Conservation (phyloP, 2,329 filamentous ascomycete genomes). For the Aspergillus sp. region DNA sequence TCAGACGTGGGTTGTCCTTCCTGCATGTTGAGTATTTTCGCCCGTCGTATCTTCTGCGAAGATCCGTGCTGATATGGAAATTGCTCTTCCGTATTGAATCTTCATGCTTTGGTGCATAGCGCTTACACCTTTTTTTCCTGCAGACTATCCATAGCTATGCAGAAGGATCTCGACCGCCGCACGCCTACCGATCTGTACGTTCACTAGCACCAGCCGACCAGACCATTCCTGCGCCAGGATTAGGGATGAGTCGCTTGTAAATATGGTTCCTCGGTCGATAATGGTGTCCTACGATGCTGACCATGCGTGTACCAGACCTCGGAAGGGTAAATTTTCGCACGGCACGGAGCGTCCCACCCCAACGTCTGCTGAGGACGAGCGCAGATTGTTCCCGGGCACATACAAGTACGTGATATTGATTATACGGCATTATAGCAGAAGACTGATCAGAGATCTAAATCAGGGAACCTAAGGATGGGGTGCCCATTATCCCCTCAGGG, state of each 20-base stretch:
- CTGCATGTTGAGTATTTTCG: background rate
- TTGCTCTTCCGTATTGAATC: background rate
- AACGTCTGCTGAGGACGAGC: conserved; percentile 15
- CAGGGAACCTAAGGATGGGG: background rate
- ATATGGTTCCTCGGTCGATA: conserved; percentile 10
- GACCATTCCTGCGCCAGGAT: conserved; percentile 14
- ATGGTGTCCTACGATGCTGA: background rate
- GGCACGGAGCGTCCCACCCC: conserved; percentile 7
- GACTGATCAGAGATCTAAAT: background rate
- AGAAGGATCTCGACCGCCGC: conserved; percentile 11
- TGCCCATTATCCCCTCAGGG: background rate
- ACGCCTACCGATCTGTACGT: conserved; percentile 16
- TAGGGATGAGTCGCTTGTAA: conserved; percentile 24
- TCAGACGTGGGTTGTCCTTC: background rate
- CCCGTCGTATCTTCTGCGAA: background rate
- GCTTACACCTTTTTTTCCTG: conserved; percentile 1
- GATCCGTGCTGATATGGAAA: background rate
- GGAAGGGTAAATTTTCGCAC: conserved; percentile 11
- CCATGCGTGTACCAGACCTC: conserved; percentile 16
- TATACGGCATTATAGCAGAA: background rate
- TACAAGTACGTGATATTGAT: background rate
- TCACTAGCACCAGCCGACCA: conserved; percentile 12
- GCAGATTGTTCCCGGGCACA: conserved; percentile 17
- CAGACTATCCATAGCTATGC: conserved; percentile 18
- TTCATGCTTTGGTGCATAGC: background rate